Base-by-base conservation (phyloP, 148 eudicot genomes). In the Dysphania ambrosioides region DNA sequence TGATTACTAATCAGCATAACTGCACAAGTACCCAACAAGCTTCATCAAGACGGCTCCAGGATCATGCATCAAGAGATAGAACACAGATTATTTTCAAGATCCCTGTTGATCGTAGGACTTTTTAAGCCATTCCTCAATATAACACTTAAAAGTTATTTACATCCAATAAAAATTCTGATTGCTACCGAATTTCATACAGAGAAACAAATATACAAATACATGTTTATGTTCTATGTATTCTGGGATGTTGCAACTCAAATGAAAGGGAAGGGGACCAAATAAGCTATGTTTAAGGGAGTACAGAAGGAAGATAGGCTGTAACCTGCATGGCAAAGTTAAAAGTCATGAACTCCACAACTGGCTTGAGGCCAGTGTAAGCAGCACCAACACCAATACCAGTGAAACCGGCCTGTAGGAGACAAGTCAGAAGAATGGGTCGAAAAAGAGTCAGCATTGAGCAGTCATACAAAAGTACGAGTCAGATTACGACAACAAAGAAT, bases 321-420 rank as follows among this genome's bases (percentile, higher is more conserved):
- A 95, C 99, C 99, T 96, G 99, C 97, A 96, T 96, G 44, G 99
- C 86, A 81, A 96, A 96, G 82, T 96, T 96, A 74, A 96, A 96
- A 34, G 99, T 96, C 99, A 96, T 96, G 70, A 96, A 96, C 78
- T 96, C 99, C 61, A 92, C 75, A 60, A 96, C 83, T 34, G 99
- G 99, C 80, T 41, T 86, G 76, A 96, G 81, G 66, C 85, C 97
- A 82, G 86, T 72, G 84, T 92, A 96, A 59, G 99, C 99, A 61
- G 99, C 92, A 85, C 99, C 99, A 83, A 96, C 99, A 81, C 93
- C 97, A 67, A 96, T 96, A 73, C 99, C 99, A 76, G 99, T 68
- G 83, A 96, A 96, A 26, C 99, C 99, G 85, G 97, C 97, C 99
- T 95, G 71, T 68, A 59, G 72, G 26, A 58, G 32, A 35, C 6